Percentiles rank a stretch among this genome's conserved stretches.
Conservation (phyloP, 179 eudicot species). For the Sideroxylon spinosum region DNA sequence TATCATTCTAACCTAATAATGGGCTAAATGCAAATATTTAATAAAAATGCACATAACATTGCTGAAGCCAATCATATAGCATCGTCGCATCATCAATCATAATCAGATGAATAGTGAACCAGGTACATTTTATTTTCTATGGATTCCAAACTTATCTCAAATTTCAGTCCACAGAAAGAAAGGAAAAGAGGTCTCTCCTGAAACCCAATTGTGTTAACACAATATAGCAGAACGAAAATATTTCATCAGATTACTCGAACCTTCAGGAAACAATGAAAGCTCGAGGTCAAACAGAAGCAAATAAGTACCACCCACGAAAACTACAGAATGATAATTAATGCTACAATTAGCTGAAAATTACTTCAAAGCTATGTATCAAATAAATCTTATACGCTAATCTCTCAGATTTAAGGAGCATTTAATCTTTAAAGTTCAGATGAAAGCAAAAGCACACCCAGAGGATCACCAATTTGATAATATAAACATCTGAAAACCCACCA, state of each 20-base stretch:
- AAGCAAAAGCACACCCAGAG: slow-evolving; percentile 14
- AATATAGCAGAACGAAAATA: neutral
- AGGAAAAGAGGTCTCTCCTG: neutral
- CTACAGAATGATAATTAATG: too few relatives aligned
- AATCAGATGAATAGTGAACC: neutral
- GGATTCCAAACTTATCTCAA: neutral
- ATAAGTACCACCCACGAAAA: slow-evolving; percentile 12
- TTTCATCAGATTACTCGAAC: neutral
- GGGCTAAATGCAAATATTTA: slow-evolving; percentile 9
- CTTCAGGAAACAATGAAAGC: neutral
- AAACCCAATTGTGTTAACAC: neutral
- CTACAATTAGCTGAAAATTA: neutral
- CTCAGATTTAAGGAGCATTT: neutral
- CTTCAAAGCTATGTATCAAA: neutral
- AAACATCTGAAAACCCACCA: neutral
- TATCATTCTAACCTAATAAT: neutral
- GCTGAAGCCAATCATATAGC: neutral
- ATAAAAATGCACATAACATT: neutral
- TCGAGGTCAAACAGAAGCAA: neutral
- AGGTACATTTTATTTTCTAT: neutral
- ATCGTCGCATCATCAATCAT: neutral
- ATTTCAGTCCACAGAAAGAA: neutral
- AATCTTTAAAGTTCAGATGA: neutral
- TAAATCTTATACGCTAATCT: neutral
- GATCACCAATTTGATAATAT: neutral